phyloP scores from a whole-genome alignment of 768 basidiomycete genomes.

The Coprinopsis marcescibilis region DNA sequence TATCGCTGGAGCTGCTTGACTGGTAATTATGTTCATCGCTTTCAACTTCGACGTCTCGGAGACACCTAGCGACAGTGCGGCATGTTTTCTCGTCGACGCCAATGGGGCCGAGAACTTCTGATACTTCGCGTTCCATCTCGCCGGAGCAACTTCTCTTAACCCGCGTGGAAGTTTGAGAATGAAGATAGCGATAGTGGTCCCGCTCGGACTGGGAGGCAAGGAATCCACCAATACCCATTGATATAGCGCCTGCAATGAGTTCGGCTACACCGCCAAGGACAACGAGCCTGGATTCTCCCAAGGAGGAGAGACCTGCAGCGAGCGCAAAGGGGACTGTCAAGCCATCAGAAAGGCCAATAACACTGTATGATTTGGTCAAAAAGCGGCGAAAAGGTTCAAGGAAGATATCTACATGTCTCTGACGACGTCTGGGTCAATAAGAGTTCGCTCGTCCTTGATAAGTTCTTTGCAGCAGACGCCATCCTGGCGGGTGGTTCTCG shows the following conservation, averaged over 20 bases:
- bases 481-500: constrained; percentile 42
- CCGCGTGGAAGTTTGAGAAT: constrained; percentile 66
- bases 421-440: constrained; percentile 83
- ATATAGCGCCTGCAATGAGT: constrained; percentile 92
- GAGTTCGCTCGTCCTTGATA: constrained; percentile 72
- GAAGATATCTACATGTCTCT: constrained; percentile 67
- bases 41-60: constrained; percentile 62
- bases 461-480: constrained; percentile 89
- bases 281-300: constrained; percentile 88
- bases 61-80: constrained; percentile 66
- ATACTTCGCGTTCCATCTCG: constrained; percentile 95
- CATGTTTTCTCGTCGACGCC: constrained; percentile 85
- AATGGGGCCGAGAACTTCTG: constrained; percentile 79
- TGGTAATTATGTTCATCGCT: constrained; percentile 17
- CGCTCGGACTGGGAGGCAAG: constrained; percentile 95
- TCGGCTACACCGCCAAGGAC: constrained; percentile 93
- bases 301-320: constrained; percentile 81
- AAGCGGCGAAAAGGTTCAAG: neutral
- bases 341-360: constrained; percentile 89
- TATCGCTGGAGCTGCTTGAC: constrained; percentile 29
- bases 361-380: constrained; percentile 32
- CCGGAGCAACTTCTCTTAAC: constrained; percentile 88
- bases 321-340: constrained; percentile 90
- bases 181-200: constrained; percentile 86
- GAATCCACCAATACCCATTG: constrained; percentile 98